Base-by-base conservation (phyloP, 257 asterid species). In the Nemophila menziesii region DNA sequence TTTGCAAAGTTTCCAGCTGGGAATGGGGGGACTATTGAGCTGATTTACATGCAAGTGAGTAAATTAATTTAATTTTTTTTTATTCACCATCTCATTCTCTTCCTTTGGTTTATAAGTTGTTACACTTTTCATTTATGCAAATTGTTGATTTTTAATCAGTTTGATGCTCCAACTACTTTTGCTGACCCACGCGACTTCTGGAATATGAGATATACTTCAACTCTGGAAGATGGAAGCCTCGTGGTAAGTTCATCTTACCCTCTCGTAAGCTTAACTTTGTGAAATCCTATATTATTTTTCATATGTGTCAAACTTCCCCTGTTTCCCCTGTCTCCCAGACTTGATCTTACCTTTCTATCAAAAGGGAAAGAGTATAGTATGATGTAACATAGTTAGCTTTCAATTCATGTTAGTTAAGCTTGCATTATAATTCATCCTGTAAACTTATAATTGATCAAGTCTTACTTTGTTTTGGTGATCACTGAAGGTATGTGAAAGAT, bases 121-220 rank as follows among this genome's bases (percentile, higher is more conserved):
- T 5, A 13, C 36, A 29, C 9, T 29, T 2, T 2, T 29, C 36
- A 29, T 29, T 29, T 29, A 7, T 9, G 36, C 36, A 7, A 29
- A 29, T 10, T 29, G 36, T 29, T 29, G 36, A 29, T 29, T 10
- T 29, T 29, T 29, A 14, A 44, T 15, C 55, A 73, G 82, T 55
- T 45, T 50, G 65, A 73, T 56, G 72, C 75, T 60, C 70, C 74
- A 22, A 73, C 74, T 16, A 69, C 53, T 50, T 19, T 69, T 64
- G 74, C 78, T 6, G 53, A 48, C 54, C 72, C 75, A 53, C 69
- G 78, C 52, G 72, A 73, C 60, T 70, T 73, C 42, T 73, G 78
- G 74, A 69, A 67, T 22, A 16, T 73, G 39, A 66, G 82, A 73
- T 68, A 55, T 56, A 57, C 73, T 63, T 62, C 60, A 15, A 16